A percentile compares a stretch with the other conserved stretches of the same genome.
These are phyloP conservation scores for Fusarium sp. DNA, from an alignment of 2,329 filamentous ascomycete species.

Conservation along the genomic window DNA sequence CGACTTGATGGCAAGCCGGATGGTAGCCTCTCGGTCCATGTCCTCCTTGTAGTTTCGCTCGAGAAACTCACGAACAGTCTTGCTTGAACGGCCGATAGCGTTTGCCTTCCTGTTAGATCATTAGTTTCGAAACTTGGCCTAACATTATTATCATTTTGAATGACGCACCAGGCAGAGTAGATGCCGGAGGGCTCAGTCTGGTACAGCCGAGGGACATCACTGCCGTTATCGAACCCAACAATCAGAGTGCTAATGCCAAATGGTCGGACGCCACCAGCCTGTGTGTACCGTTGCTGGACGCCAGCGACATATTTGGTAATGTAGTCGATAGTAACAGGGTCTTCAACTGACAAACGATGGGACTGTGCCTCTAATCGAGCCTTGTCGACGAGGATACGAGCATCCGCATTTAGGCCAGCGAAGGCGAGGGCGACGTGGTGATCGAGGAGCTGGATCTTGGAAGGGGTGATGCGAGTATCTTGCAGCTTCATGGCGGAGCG, in stretches of 20 bases:
- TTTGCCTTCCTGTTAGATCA: conserved; percentile 86
- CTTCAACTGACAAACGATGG: conserved; percentile 95
- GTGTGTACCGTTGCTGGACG: conserved; percentile 98
- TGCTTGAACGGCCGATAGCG: conserved; percentile 96
- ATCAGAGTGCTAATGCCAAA: conserved; percentile 98
- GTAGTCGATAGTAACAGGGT: conserved; percentile 98
- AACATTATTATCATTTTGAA: not conserved
- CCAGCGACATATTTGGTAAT: conserved; percentile 99
- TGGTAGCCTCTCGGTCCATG: conserved; percentile 95
- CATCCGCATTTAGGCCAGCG: conserved; percentile 96
- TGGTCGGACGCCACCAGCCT: conserved; percentile 97
- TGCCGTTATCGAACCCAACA: conserved; percentile 96
- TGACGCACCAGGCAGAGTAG: conserved; percentile 92
- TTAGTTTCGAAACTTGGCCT: conserved; percentile 12
- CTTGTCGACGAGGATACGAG: conserved; percentile 97
- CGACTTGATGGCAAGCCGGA: conserved; percentile 97
- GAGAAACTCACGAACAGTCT: conserved; percentile 98
- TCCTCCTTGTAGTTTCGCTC: conserved; percentile 99
- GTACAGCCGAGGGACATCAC: conserved; percentile 88
- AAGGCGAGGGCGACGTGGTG: conserved; percentile 97
- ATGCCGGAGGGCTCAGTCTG: conserved; percentile 99
- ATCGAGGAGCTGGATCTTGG: conserved; percentile 97
- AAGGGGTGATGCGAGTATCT: conserved; percentile 98
- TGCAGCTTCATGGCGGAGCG: conserved; percentile 99
- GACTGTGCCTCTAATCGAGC: conserved; percentile 96